Conservation (phyloP, 2,329 filamentous ascomycete species). For the Colletotrichum siamense region DNA sequence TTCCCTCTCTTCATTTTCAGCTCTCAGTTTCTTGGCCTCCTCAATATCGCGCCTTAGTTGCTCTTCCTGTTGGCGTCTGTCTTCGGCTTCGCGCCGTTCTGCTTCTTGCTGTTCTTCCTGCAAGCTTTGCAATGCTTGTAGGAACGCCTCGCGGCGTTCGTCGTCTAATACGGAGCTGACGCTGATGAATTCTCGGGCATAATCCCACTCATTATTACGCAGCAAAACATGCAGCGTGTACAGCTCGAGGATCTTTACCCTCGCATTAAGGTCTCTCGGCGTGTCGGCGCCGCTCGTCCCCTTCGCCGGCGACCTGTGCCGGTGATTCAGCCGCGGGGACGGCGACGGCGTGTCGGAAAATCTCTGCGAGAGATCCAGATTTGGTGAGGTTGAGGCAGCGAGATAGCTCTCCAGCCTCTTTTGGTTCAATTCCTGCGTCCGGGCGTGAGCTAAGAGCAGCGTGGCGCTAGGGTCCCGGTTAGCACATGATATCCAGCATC, state of each 20-base stretch:
- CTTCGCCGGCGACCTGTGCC: conserved; percentile 52
- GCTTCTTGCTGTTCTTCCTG: conserved; percentile 82
- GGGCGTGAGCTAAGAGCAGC: conserved; percentile 87
- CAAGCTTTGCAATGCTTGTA: conserved; percentile 83
- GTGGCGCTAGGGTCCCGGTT: conserved; percentile 68
- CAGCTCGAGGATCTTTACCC: conserved; percentile 91
- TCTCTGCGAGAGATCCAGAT: conserved; percentile 73
- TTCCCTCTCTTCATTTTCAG: conserved; percentile 65
- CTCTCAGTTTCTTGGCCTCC: conserved; percentile 58
- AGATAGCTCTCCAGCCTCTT: conserved; percentile 88
- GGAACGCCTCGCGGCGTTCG: conserved; percentile 86
- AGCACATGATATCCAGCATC: background rate
- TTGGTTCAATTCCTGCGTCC: conserved; percentile 83
- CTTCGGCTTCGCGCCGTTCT: conserved; percentile 69
- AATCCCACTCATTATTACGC: conserved; percentile 94
- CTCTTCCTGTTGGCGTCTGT: conserved; percentile 60
- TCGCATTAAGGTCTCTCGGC: conserved; percentile 80
- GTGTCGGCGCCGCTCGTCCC: conserved; percentile 74
- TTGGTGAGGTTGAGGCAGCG: conserved; percentile 75
- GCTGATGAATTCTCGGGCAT: conserved; percentile 88
- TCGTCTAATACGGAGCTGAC: conserved; percentile 89
- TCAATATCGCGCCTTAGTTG: conserved; percentile 61
- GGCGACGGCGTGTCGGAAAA: conserved; percentile 54
- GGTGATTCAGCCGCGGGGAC: conserved; percentile 37
- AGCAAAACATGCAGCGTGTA: conserved; percentile 96